Evolutionary conservation across 805 yeast genomes (phyloP), one percentile per base, ranked within the genome.

Genomic region (Nakazawaea ishiwadae): DNA sequence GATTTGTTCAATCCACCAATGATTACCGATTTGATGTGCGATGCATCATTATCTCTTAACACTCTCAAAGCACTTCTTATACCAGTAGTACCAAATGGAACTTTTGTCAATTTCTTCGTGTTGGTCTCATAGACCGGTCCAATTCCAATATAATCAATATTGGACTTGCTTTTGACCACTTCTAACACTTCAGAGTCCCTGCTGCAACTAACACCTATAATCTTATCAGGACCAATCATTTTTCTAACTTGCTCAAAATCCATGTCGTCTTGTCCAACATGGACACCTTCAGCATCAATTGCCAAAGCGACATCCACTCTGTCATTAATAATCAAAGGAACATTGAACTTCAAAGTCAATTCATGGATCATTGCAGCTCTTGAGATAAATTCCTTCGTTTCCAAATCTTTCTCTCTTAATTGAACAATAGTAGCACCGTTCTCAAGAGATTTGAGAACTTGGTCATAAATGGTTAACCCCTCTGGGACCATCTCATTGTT

Each of bases 221-320:
- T 79, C 61, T 83, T 87, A 42, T 76, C 71, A 0, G 81, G 76
- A 0, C 96, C 96, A 10, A 88, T 59, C 24, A 87, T 53, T 51
- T 65, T 54, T 28, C 96, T 62, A 1, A 77, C 93, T 29, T 70
- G 51, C 1, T 52, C 52, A 1, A 77, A 77, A 9, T 74, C 72
- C 86, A 89, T 85, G 55, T 89, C 97, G 40, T 81, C 89, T 58
- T 89, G 96, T 0, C 97, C 97, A 16, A 89, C 86, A 63, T 89
- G 97, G 7, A 90, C 82, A 27, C 96, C 96, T 48, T 87, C 96
- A 2, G 95, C 95, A 50, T 75, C 93, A 42, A 87, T 70, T 0
- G 96, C 96, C 33, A 90, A 63, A 0, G 96, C 96, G 10, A 90
- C 87, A 55, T 89, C 97, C 2, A 87, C 73, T 39, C 96, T 65